Base-by-base conservation (phyloP, 148 eudicot species). In the Fagopyrum esculentum region DNA sequence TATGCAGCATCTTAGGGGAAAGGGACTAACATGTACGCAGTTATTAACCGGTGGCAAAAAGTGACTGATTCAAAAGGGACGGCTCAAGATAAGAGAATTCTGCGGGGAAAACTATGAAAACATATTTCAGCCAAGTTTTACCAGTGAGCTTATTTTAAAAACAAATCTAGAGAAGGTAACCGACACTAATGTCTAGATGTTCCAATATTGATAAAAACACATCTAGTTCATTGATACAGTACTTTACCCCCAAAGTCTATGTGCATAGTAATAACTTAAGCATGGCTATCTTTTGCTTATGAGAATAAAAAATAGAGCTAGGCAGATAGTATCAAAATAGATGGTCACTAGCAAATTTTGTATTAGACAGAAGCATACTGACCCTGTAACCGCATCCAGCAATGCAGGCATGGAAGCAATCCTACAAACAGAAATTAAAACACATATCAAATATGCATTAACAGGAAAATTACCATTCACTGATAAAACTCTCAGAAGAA, bases 311-410 rank as follows among this genome's bases (percentile, higher is more conserved):
- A 6, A 57, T 57, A 57, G 30, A 57, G 8, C 30, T 57, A 57
- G 22, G 63, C 30, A 57, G 2, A 26, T 17, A 6, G 63, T 57
- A 17, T 17, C 63, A 19, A 57, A 19, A 19, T 61, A 29, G 5
- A 61, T 26, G 1, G 19, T 16, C 59, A 61, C 11, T 8, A 61
- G 68, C 44, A 61, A 61, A 61, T 15, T 61, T 29, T 9, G 43
- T 9, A 26, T 29, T 22, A 50, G 13, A 75, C 8, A 11, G 11
- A 3, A n/a, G 4, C 51, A 63, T 77, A 68, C 90, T 77, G 63
- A 95, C 98, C 96, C 90, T 95, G 86, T 85, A 95, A 72, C 97
- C 96, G 78, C 96, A 95, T 74, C 98, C 98, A 74, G 97, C 76
- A 74, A 86, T 88, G 76, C 98, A 95, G 83, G 98, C 98, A 82